These are phyloP conservation scores for Debaryomyces hansenii DNA, from an alignment of 805 yeast genomes.

Conservation along the genomic window DNA sequence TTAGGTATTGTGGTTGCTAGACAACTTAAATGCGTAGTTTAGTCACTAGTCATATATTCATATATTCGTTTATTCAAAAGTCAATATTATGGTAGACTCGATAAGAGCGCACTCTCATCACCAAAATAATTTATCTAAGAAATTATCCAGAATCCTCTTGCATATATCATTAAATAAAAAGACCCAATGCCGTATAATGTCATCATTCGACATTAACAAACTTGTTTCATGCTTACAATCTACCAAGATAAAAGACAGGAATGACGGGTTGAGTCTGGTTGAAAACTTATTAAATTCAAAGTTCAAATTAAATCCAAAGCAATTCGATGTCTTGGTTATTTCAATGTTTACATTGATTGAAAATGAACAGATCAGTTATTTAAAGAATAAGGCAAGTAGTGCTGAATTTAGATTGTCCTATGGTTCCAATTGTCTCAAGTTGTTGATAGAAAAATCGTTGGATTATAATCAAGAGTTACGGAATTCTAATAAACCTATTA, in stretches of 20 bases:
- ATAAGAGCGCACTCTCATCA: too few species aligned
- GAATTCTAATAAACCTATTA: slow-evolving; percentile 4
- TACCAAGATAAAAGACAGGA: slow-evolving; percentile 53
- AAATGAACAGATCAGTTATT: slow-evolving; percentile 33
- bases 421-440: slow-evolving; percentile 32
- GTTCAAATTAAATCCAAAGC: slow-evolving; percentile 18
- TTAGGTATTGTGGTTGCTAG: too few species aligned
- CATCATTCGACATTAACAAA: slow-evolving; percentile 19
- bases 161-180: not conserved
- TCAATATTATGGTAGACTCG: too few species aligned
- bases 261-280: slow-evolving; percentile 42
- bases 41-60: too few species aligned
- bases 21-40: too few species aligned
- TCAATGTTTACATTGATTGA: slow-evolving; percentile 29
- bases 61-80: too few species aligned
- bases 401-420: slow-evolving; percentile 28
- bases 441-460: slow-evolving; percentile 17
- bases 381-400: slow-evolving; percentile 20
- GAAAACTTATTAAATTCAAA: slow-evolving; percentile 19
- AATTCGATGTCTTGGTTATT: slow-evolving; percentile 20
- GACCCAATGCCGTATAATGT: slow-evolving; percentile 8
- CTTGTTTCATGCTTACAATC: slow-evolving; percentile 40
- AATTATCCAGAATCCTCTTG: too few species aligned
- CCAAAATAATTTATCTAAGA: too few species aligned
- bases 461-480: slow-evolving; percentile 1